Base-by-base conservation (phyloP, 1,284 basidiomycete genomes). In the Trametes versicolor region DNA sequence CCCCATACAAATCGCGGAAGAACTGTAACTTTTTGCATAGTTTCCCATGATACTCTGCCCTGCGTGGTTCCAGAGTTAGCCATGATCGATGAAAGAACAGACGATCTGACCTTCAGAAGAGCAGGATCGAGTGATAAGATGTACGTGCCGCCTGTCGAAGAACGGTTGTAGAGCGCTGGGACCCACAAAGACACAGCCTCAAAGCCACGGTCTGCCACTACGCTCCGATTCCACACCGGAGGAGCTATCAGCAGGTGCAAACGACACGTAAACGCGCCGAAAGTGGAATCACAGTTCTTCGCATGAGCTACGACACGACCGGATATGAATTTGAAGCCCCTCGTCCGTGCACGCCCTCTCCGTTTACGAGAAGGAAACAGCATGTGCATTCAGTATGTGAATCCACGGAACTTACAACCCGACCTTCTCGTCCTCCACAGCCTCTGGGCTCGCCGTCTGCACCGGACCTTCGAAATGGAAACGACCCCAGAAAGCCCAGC, bases 401-500 rank as follows among this genome's bases (percentile, higher is more conserved):
- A 29, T 10, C 15, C 25, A 39, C 25, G 41, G 17, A 8, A 48
- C 27, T 37, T 43, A 55, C 52, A 43, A 17, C 10, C 39, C 27
- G 39, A 19, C 49, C 49, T 62, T 62, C 61, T 62, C 54, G 25
- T 19, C 4, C 41, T 51, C 53, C 25, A 29, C 29, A 19, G 25
- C 39, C 19, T 47, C 58, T 8, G 48, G 52, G 21, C n/a, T 36
- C 19, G 29, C 61, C 7, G 77, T 78, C 60, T 66, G 71, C n/a
- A 79, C 75, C 5, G 77, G 75, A 0, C 79, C 79, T 13, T 49
- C 48, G 65, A 79, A 80, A 50, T 70, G 72, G 34, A 59, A 68
- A 19, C 74, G 67, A 0, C 78, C 79, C 78, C 83, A 85, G 36
- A 76, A 60, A 2, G 77, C 29, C 84, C 82, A 84, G n/a, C 78